Conservation (phyloP, 2,329 filamentous ascomycete genomes). For the Neonectria magnoliae region DNA sequence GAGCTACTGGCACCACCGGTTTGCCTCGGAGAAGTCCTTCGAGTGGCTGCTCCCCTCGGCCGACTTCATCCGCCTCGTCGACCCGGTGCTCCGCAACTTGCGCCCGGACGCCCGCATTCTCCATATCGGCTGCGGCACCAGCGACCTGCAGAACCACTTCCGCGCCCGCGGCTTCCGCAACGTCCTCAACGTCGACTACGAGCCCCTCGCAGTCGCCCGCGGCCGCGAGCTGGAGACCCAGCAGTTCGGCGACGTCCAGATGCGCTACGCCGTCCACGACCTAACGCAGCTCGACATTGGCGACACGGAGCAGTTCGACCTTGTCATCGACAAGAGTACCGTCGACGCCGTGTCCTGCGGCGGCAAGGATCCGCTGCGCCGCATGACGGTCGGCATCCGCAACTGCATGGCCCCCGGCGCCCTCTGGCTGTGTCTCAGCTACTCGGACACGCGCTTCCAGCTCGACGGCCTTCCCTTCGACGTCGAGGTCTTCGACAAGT, state of each 20-base stretch:
- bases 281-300: slow-evolving; percentile 50
- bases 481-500: slow-evolving; percentile 53
- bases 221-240: slow-evolving; percentile 52
- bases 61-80: slow-evolving; percentile 52
- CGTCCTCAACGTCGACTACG: slow-evolving; percentile 61
- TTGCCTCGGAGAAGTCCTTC: slow-evolving; percentile 55
- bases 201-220: slow-evolving; percentile 57
- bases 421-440: slow-evolving; percentile 60
- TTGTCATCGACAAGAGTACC: slow-evolving; percentile 62
- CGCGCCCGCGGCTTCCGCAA: slow-evolving; percentile 53
- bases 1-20: slow-evolving; percentile 61
- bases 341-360: slow-evolving; percentile 60
- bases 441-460: slow-evolving; percentile 55
- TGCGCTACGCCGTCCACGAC: slow-evolving; percentile 57
- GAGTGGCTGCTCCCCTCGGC: slow-evolving; percentile 59
- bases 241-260: slow-evolving; percentile 56
- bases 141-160: slow-evolving; percentile 60
- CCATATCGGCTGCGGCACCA: slow-evolving; percentile 61
- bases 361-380: slow-evolving; percentile 49
- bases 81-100: slow-evolving; percentile 49
- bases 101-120: slow-evolving; percentile 49
- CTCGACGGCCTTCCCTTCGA: slow-evolving; percentile 52
- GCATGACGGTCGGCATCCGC: slow-evolving; percentile 52
- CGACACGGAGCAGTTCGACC: slow-evolving; percentile 45
- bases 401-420: slow-evolving; percentile 49